A percentile compares a stretch with the other conserved stretches of the same genome.
Conservation (phyloP, 208 protist genomes). For the Acanthamoeba pearcei region DNA sequence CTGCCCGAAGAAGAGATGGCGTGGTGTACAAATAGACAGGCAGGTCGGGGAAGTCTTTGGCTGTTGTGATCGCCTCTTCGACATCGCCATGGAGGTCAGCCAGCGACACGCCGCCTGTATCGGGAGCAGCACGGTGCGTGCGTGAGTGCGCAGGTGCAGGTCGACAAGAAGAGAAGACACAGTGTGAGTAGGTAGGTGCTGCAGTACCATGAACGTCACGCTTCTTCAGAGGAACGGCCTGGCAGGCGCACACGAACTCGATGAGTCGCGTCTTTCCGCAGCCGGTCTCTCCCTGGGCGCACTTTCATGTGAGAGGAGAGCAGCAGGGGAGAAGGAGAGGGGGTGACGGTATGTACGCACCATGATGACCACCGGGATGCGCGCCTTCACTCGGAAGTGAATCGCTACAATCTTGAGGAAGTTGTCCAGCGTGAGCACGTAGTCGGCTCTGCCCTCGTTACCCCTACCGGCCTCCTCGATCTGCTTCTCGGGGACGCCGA, state of each 20-base stretch:
- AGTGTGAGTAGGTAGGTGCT: not conserved
- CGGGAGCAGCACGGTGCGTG: too few relatives aligned
- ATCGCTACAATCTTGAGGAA: slow-evolving; percentile 72
- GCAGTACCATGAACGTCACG: slow-evolving; percentile 62
- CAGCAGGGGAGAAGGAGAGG: not conserved
- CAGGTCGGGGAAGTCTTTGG: not conserved
- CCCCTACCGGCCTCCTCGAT: slow-evolving; percentile 2
- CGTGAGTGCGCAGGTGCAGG: not conserved
- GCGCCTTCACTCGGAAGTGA: slow-evolving; percentile 59
- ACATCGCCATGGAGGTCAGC: slow-evolving; percentile 3
- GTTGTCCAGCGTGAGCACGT: slow-evolving; percentile 75
- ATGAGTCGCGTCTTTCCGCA: slow-evolving; percentile 73
- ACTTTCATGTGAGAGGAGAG: not conserved
- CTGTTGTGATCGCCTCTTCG: not conserved
- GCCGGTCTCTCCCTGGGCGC: slow-evolving; percentile 65
- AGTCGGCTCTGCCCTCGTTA: slow-evolving; percentile 9
- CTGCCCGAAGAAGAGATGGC: not conserved
- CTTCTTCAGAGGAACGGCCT: not conserved
- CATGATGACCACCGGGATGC: slow-evolving; percentile 72
- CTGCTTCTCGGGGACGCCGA: not conserved
- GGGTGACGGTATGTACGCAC: not conserved
- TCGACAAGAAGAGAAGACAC: not conserved
- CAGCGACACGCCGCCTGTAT: slow-evolving; percentile 44
- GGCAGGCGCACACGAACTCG: slow-evolving; percentile 68
- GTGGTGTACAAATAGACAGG: slow-evolving; percentile 1